Base-by-base conservation (phyloP, 2,329 filamentous ascomycete species). In the Lecanicillium sp. region DNA sequence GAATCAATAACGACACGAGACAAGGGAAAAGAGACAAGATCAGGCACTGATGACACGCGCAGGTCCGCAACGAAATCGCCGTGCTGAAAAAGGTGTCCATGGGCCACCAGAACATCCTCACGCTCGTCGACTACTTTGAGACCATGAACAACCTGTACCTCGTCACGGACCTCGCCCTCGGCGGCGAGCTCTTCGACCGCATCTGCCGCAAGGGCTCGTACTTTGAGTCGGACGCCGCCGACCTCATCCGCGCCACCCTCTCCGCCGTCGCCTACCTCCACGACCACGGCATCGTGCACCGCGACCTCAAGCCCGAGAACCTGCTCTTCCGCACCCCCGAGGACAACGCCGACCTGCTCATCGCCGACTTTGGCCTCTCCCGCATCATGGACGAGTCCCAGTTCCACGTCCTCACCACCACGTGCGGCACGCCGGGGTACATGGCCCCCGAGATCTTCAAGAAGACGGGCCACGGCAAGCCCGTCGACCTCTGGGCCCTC, bases 391-490 rank as follows among this genome's bases (percentile, higher is more conserved):
- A 98, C 62, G 93, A 97, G 69, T 90, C 96, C 68, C 88, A 95
- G 64, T 97, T 97, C 67, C 93, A 97, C 64, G 91, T 97, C 24
- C 73, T 98, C 53, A 98, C 93, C 10, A 98, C 93, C 1, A 98
- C 93, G 1, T 98, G 93, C 65, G 93, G 93, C 51, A 98, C 93
- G 1, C 93, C 93, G 3, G 93, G 93, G 41, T 98, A 98, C 69
- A 98, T 98, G 93, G 93, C 93, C 2, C 93, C 93, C 19, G 93
- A 98, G 67, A 98, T 98, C 60, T 98, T 98, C 72, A 95, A 95
- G 68, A 98, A 98, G 75, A 90, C 86, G 7, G 93, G 93, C 21
- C 93, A 98, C 65, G 93, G 93, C 54, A 98, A 97, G 69, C 90
- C 93, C 57, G 93, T 98, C 45, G 93, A 98, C 66, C 84, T 98